These are phyloP conservation scores for Coniferiporia weirii DNA, from an alignment of 1,284 basidiomycete species.

Conservation along the genomic window DNA sequence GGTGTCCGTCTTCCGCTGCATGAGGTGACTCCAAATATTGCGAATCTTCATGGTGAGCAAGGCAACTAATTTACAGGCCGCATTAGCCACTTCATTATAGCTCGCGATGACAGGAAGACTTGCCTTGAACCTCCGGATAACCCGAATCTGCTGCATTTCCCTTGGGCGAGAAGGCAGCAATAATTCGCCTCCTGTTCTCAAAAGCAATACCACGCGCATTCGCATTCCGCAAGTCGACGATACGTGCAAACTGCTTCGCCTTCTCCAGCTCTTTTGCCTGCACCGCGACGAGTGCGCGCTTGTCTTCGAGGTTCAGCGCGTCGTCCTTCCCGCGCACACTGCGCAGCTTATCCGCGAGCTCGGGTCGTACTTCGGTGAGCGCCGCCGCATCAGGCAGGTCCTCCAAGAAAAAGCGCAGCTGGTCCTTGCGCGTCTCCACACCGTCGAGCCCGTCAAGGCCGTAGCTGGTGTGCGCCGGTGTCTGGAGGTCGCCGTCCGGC, in stretches of 20 bases:
- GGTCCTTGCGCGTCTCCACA: constrained; percentile 29
- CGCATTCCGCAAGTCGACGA: constrained; percentile 85
- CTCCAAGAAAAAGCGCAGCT: constrained; percentile 56
- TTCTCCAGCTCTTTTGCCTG: constrained; percentile 49
- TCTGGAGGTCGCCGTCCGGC: constrained; percentile 24
- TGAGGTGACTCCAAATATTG: constrained; percentile 73
- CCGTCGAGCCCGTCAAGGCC: constrained; percentile 41
- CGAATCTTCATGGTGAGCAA: constrained; percentile 84
- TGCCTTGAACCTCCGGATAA: constrained; percentile 84
- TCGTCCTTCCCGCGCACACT: background rate
- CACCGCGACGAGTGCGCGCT: constrained; percentile 16
- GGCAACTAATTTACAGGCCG: constrained; percentile 53
- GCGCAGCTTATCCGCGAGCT: background rate
- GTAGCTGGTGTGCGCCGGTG: constrained; percentile 53
- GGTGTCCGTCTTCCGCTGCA: constrained; percentile 67
- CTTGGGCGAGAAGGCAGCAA: constrained; percentile 69
- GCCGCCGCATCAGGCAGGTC: constrained; percentile 47
- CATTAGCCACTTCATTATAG: constrained; percentile 11
- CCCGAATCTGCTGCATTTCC: constrained; percentile 75
- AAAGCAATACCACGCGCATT: constrained; percentile 79
- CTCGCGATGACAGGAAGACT: constrained; percentile 24
- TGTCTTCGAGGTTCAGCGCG: constrained; percentile 1
- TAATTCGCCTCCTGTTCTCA: constrained; percentile 80
- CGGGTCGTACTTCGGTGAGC: background rate
- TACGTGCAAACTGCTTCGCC: constrained; percentile 58